Evolutionary conservation across 768 basidiomycete genomes (phyloP), one percentile per base, ranked within the genome.

Genomic region (Pulveroboletus ravenelii): DNA sequence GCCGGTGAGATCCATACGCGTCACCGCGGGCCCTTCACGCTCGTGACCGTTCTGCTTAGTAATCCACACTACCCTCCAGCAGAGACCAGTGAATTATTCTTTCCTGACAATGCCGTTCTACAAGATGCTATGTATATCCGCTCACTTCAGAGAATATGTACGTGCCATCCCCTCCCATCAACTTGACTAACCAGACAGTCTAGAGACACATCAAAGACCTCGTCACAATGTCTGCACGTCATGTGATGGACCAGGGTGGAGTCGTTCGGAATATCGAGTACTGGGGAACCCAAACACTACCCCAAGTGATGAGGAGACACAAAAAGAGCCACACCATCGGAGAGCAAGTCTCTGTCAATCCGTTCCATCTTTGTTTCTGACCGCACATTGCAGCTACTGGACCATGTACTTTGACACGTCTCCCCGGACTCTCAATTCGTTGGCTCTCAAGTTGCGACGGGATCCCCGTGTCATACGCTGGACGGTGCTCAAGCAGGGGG

Each of bases 381-480:
- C 50, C 17, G 13, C 14, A 46, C 20, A 18, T 44, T 3, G 41
- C 58, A 94, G 92, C 59, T 93, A 93, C 66, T 94, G 90, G 90
- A 84, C 87, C 5, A 79, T 95, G 74, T 80, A 90, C 63, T 95
- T 93, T 65, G 93, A 95, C 73, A 81, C 89, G 4, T 86, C 87
- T 9, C 92, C 92, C 10, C 73, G 74, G 35, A 83, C 81, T 0
- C 73, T 94, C 43, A 72, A 74, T 6, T 72, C 77, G 1, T 73
- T 95, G n/a, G 81, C 82, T 57, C 68, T 72, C 9, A 74, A 86
- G 49, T 78, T 94, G 66, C 81, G 85, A 8, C 75, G 76, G 46
- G 93, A 95, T 61, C 90, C 90, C 10, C 80, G 86, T 30, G 89
- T 95, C 13, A 72, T 95, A 47, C 79, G 90, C 17, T 88, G 86